Evolutionary conservation across 257 asterid genomes (phyloP).

Genomic region (Ilex aquifolium): DNA sequence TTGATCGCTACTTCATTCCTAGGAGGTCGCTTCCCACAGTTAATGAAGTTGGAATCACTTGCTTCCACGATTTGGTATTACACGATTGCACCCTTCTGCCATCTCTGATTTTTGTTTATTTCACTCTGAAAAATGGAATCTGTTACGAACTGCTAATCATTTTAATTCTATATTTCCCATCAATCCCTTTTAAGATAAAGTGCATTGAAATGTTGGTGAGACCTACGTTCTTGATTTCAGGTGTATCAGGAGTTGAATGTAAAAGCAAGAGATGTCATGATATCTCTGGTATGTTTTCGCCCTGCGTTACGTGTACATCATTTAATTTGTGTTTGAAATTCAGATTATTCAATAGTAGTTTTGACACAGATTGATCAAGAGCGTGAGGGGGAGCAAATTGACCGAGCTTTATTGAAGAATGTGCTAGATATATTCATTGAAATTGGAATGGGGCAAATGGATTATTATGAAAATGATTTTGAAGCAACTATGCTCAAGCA

Average conservation of each 20-base stretch:
- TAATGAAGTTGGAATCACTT: constrained; percentile 84
- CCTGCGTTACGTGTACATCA: no score
- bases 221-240: constrained; percentile 32
- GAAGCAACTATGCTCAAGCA: constrained; percentile 82
- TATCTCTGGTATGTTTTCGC: constrained; percentile 62
- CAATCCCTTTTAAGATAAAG: background rate
- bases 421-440: constrained; percentile 93
- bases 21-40: constrained; percentile 94
- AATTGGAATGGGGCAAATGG: constrained; percentile 96
- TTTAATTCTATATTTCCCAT: background rate
- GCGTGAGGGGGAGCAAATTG: constrained; percentile 98
- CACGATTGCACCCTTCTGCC: background rate
- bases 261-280: constrained; percentile 91
- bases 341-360: background rate
- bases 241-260: constrained; percentile 76
- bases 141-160: no score
- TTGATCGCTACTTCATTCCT: constrained; percentile 94
- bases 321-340: no score
- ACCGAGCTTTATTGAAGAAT: constrained; percentile 85
- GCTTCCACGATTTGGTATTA: constrained; percentile 90
- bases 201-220: constrained; percentile 11
- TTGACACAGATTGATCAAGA: constrained; percentile 78
- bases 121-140: background rate
- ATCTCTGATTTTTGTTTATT: background rate
- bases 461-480: constrained; percentile 74